Conservation (phyloP, 1,139 yeast species). For the Blastobotrys serpentis region DNA sequence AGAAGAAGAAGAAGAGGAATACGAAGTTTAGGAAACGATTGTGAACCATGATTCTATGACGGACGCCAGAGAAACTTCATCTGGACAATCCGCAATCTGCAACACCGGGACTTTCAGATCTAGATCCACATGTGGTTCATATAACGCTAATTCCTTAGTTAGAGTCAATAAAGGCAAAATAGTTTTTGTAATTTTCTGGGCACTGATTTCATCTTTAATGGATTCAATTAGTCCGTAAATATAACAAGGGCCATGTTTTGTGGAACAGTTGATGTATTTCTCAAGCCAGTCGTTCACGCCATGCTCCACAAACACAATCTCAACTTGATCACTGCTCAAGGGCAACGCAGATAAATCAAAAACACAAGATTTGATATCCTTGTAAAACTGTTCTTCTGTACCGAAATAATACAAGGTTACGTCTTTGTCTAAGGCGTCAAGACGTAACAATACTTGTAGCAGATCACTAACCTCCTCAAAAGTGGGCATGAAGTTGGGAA, state of each 20-base stretch:
- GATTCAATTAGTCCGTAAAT: neutral
- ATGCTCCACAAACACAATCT: neutral
- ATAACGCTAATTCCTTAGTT: neutral
- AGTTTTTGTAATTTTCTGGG: neutral
- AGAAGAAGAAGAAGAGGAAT: constrained; percentile 25
- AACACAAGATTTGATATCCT: neutral
- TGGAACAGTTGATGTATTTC: neutral
- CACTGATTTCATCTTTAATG: neutral
- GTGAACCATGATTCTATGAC: neutral
- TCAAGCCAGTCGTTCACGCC: neutral
- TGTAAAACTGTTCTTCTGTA: neutral
- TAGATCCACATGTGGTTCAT: neutral
- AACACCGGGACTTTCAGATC: neutral
- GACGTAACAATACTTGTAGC: neutral
- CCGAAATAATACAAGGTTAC: neutral
- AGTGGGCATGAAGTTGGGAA: neutral
- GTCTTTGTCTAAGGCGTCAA: neutral
- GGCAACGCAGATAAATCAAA: neutral
- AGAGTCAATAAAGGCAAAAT: neutral
- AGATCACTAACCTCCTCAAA: neutral
- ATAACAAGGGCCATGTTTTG: neutral
- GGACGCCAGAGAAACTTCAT: neutral
- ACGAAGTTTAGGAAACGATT: neutral
- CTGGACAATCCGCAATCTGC: neutral
- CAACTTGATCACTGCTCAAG: constrained; percentile 1